Conservation (phyloP, 768 basidiomycete species). For the Tylopilus cervinicoccineus region DNA sequence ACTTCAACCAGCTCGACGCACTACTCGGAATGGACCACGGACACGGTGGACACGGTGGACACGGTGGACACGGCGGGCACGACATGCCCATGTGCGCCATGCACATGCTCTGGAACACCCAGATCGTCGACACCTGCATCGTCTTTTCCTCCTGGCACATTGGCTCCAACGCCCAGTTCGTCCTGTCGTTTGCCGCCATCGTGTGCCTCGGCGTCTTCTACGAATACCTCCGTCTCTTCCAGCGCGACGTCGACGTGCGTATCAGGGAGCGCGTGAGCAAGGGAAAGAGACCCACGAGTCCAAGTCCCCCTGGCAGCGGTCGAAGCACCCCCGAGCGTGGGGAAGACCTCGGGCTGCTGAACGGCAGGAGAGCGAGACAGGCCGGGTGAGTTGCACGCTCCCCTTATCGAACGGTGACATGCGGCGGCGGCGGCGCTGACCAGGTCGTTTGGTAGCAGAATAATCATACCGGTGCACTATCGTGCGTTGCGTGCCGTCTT, state of each 20-base stretch:
- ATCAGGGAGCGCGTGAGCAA: conserved; percentile 49
- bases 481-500: conserved; percentile 60
- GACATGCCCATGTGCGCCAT: conserved; percentile 58
- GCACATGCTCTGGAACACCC: conserved; percentile 88
- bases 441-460: background rate
- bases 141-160: conserved; percentile 82
- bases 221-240: conserved; percentile 72
- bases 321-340: conserved; percentile 37
- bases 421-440: background rate
- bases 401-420: too few species aligned
- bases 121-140: conserved; percentile 75
- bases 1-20: background rate
- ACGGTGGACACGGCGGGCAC: conserved; percentile 40
- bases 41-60: conserved; percentile 31
- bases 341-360: conserved; percentile 56
- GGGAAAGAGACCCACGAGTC: conserved; percentile 45
- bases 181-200: conserved; percentile 63
- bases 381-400: background rate
- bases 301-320: conserved; percentile 33
- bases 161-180: conserved; percentile 48
- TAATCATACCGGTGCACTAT: conserved; percentile 20
- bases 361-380: conserved; percentile 32
- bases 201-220: conserved; percentile 67
- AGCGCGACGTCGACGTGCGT: conserved; percentile 52
- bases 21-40: conserved; percentile 37